Evolutionary conservation across 768 basidiomycete genomes (phyloP).

Genomic region (Leccinum uliginosum): DNA sequence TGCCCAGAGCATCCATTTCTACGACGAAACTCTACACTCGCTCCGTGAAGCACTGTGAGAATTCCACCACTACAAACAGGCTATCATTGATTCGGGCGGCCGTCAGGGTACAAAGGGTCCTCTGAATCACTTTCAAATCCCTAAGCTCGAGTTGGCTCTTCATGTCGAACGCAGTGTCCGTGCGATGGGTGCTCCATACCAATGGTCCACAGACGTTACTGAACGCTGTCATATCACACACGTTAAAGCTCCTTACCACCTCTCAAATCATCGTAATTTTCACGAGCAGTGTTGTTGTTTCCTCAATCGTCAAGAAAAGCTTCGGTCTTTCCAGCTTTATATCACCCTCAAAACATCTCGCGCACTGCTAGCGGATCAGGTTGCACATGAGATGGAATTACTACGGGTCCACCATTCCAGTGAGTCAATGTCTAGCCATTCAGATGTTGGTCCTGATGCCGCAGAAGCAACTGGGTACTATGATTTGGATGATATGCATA

Average conservation of each 20-base stretch:
- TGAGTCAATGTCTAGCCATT: no score
- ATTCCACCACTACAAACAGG: slow-evolving; percentile 7
- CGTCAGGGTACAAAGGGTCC: slow-evolving; percentile 5
- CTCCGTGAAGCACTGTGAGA: background rate
- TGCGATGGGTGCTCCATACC: slow-evolving; percentile 26
- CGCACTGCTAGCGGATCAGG: no score
- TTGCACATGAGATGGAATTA: no score
- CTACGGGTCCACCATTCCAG: no score
- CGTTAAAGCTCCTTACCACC: slow-evolving; percentile 4
- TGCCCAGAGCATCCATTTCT: background rate
- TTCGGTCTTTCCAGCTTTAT: slow-evolving; percentile 2
- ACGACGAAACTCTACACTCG: slow-evolving; percentile 1
- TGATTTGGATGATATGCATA: no score
- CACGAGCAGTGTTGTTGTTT: slow-evolving; percentile 6
- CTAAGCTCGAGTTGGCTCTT: slow-evolving; percentile 24
- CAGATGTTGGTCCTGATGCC: no score
- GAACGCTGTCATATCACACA: slow-evolving; percentile 7
- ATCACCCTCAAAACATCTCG: background rate
- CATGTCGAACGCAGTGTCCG: slow-evolving; percentile 17
- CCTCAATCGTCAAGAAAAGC: slow-evolving; percentile 8
- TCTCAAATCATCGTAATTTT: background rate
- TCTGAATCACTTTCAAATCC: slow-evolving; percentile 5
- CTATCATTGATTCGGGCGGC: background rate
- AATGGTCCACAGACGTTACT: slow-evolving; percentile 12
- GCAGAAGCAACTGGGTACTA: no score